Evolutionary conservation across 208 protist species (phyloP).

Genomic region (Acanthamoeba triangularis): DNA sequence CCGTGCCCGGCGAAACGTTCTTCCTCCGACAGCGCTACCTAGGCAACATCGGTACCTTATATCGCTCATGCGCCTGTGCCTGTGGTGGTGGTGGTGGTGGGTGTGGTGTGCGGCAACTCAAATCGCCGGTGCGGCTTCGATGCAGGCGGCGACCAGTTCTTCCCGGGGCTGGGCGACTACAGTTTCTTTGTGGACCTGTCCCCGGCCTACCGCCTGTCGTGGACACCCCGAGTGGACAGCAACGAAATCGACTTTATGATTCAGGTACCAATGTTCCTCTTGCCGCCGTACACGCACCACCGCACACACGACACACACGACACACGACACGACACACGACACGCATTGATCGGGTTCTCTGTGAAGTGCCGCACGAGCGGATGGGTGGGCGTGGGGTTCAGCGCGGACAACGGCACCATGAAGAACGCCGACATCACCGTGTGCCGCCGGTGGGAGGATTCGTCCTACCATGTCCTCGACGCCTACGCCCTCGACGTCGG

Average conservation of each 20-base stretch:
- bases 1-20: constrained; percentile 6
- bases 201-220: constrained; percentile 59
- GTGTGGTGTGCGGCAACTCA: too few species aligned
- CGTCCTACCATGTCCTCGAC: constrained; percentile 67
- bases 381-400: constrained; percentile 60
- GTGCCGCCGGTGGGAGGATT: neutral
- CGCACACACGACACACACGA: neutral
- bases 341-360: too few species aligned
- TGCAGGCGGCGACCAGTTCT: constrained; percentile 54
- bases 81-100: neutral
- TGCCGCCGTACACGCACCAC: neutral
- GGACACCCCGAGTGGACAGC: constrained; percentile 9
- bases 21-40: constrained; percentile 50
- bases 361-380: constrained; percentile 10
- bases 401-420: neutral
- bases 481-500: constrained; percentile 71
- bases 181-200: constrained; percentile 46
- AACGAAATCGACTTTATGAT: constrained; percentile 69
- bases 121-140: too few species aligned
- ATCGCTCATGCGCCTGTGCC: neutral
- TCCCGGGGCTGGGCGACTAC: neutral
- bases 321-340: neutral
- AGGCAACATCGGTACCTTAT: constrained; percentile 1
- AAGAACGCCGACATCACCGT: constrained; percentile 73
- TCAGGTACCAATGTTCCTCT: neutral